Percentiles rank a stretch among this genome's conserved stretches.
Conservation (phyloP, 2,329 filamentous ascomycete species). For the Chalaropsis ovoidea region DNA sequence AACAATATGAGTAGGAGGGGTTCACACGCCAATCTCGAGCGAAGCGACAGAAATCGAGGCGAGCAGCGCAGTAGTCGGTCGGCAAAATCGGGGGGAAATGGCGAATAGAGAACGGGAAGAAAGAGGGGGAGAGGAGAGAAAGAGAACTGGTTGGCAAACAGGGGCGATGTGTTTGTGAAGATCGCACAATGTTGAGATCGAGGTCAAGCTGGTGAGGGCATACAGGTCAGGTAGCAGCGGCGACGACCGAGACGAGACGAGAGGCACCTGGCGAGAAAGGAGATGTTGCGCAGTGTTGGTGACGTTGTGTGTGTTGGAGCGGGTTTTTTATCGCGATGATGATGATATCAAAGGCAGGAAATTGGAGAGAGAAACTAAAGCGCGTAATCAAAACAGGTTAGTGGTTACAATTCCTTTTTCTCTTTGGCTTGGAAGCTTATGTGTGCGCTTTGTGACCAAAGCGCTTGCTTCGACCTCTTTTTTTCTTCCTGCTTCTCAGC, state of each 20-base stretch:
- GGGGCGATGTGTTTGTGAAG: background rate
- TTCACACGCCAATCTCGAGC: background rate
- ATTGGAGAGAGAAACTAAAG: background rate
- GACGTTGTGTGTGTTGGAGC: background rate
- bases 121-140: background rate
- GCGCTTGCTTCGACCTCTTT: background rate
- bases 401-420: constrained; percentile 8
- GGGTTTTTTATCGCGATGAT: background rate
- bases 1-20: background rate
- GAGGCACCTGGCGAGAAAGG: background rate
- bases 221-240: too few species aligned
- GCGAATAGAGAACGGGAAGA: background rate
- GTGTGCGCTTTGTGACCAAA: background rate
- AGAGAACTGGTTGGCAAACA: background rate
- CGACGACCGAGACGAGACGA: too few species aligned
- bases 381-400: background rate
- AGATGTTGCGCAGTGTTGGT: background rate
- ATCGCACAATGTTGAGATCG: background rate
- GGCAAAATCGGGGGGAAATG: background rate
- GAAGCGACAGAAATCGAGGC: background rate
- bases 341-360: constrained; percentile 10
- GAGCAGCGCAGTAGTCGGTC: background rate
- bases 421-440: background rate
- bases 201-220: background rate
- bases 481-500: background rate